Evolutionary conservation across 2,329 filamentous ascomycete species (phyloP).

Genomic region (Alternaria sp.): DNA sequence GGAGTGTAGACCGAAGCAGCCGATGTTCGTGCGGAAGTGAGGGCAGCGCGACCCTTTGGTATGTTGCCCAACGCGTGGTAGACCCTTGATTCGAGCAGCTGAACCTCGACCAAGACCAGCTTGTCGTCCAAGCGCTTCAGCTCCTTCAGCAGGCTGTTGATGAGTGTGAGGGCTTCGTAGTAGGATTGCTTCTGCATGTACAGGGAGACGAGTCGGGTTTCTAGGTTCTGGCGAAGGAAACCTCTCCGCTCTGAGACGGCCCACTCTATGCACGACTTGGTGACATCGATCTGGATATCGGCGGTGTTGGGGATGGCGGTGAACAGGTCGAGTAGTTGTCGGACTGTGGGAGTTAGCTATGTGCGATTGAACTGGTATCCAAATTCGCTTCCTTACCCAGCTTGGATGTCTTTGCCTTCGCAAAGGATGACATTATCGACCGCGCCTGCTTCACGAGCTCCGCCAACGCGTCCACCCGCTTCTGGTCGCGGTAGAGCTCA

Average conservation of each 20-base stretch:
- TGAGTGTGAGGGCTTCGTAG: constrained; percentile 94
- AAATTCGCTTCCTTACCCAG: constrained; percentile 69
- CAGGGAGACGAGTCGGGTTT: constrained; percentile 90
- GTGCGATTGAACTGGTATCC: no score
- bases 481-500: constrained; percentile 89
- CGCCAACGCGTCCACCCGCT: constrained; percentile 82
- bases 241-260: constrained; percentile 91
- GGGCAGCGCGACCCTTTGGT: constrained; percentile 89
- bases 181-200: constrained; percentile 98
- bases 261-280: constrained; percentile 99
- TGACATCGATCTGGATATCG: constrained; percentile 92
- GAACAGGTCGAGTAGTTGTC: constrained; percentile 95
- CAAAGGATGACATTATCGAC: constrained; percentile 91
- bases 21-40: constrained; percentile 92
- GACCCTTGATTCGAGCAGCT: constrained; percentile 93
- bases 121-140: constrained; percentile 98
- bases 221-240: constrained; percentile 97
- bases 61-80: constrained; percentile 98
- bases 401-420: constrained; percentile 98
- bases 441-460: constrained; percentile 89
- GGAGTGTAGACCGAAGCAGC: constrained; percentile 98
- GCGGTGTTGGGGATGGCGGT: constrained; percentile 90
- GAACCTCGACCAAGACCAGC: constrained; percentile 95
- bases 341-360: constrained; percentile 65
- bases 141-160: constrained; percentile 94